Evolutionary conservation across 352 stramenopile species (phyloP).

Genomic region (Globisporangium paddicum): DNA sequence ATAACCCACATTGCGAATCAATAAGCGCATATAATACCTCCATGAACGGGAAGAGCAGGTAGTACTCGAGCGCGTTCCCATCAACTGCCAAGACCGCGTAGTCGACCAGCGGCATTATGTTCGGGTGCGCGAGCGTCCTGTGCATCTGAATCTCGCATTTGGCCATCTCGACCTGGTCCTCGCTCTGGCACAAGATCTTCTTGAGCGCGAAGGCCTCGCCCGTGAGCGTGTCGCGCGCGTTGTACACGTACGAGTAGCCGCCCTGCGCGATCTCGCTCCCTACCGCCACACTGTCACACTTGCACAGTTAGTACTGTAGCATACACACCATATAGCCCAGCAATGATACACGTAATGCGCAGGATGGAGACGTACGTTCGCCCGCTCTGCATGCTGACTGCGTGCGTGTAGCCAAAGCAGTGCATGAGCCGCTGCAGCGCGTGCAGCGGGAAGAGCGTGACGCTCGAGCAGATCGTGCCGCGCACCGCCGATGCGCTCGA

Average conservation of each 20-base stretch:
- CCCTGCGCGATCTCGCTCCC: conserved; percentile 76
- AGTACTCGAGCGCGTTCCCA: conserved; percentile 55
- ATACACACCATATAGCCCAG: not conserved
- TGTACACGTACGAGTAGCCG: conserved; percentile 86
- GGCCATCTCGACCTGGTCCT: conserved; percentile 75
- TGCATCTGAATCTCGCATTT: conserved; percentile 83
- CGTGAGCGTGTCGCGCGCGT: conserved; percentile 59
- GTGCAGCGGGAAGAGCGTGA: conserved; percentile 61
- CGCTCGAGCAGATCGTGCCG: conserved; percentile 38
- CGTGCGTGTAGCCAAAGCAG: conserved; percentile 69
- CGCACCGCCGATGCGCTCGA: conserved; percentile 13
- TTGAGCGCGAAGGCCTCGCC: conserved; percentile 85
- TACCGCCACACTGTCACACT: conserved; percentile 38
- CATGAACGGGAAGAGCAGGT: conserved; percentile 85
- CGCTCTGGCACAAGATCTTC: conserved; percentile 84
- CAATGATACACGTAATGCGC: not conserved
- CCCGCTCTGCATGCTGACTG: conserved; percentile 67
- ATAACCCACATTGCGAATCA: not conserved
- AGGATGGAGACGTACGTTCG: conserved; percentile 39
- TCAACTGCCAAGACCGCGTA: conserved; percentile 61
- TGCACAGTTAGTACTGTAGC: not conserved
- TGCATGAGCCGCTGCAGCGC: conserved; percentile 55
- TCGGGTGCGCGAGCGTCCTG: conserved; percentile 62
- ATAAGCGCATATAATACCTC: conserved; percentile 29
- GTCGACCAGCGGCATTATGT: conserved; percentile 83